Evolutionary conservation across 208 protist genomes (phyloP), one percentile per base, ranked within the genome.

Genomic region (Wallacemonas sp.): DNA sequence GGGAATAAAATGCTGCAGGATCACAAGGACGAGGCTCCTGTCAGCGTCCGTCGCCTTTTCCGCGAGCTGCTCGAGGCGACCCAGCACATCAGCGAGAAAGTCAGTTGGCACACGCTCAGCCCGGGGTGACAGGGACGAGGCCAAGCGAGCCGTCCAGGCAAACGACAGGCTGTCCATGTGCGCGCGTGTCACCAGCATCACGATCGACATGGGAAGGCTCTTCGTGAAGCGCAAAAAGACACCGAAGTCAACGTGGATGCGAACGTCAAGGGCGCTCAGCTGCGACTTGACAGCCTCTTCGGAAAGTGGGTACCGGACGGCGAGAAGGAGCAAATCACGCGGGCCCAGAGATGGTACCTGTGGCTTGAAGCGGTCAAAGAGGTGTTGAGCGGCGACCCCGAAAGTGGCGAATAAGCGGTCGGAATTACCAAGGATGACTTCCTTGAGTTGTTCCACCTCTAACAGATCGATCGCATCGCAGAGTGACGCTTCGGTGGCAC

Each of bases 21-120:
- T 69, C 31, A 91, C 47, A 28, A 95, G 72, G 11, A 91, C 62
- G 12, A 95, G 56, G 47, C 86, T 91, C 19, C 86, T 80, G 54
- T 95, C 86, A 5, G 84, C 77, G 30, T 84, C 74, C 17, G 77
- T 82, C 14, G 74, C 71, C 33, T 67, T 60, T 28, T 72, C 71
- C 30, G 55, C 51, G 15, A 82, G 58, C 19, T 63, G 54, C 38
- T 77, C 62, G 61, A 91, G 75, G 27, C 73, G 77, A 0, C 24
- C 17, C 33, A 95, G 58, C 6, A 95, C 65, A 1, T 42, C 27
- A 19, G 56, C 41, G 39, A 93, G 70, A 34, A 93, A 46, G 55
- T 65, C 21, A 28, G 75, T n/a, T 3, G 85, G 68, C 46, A 94
- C 47, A 27, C 75, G 66, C 31, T 79, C 79, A 33, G 82, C 82